These are phyloP conservation scores for Pseudocercospora musae DNA, from an alignment of 2,329 filamentous ascomycete genomes.

Conservation along the genomic window DNA sequence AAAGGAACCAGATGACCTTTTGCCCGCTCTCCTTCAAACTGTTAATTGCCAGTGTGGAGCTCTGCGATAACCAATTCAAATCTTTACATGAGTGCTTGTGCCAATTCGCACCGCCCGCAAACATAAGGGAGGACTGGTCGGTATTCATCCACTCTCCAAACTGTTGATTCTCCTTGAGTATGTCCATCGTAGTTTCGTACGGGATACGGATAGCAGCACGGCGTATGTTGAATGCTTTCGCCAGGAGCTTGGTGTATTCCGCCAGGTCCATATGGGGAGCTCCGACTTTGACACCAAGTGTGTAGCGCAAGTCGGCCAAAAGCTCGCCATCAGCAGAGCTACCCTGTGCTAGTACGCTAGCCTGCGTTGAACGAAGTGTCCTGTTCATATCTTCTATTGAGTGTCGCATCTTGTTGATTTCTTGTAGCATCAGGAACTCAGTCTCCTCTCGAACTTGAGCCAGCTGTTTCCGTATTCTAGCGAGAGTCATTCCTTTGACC, in stretches of 20 bases:
- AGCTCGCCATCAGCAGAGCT: neutral
- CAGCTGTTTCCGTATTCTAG: constrained; percentile 1
- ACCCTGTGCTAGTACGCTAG: neutral
- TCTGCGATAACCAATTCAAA: neutral
- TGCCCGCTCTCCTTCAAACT: neutral
- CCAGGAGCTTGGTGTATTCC: neutral
- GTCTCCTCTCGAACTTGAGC: constrained; percentile 2
- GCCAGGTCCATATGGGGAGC: no score
- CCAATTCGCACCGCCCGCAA: neutral
- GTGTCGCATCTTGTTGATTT: neutral
- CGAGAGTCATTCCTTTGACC: constrained; percentile 1
- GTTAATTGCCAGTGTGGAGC: no score
- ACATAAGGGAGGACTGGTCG: neutral
- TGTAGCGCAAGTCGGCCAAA: neutral
- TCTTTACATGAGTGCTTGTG: neutral
- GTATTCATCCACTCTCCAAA: neutral
- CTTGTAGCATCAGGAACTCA: constrained; percentile 4
- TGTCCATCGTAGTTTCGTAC: neutral
- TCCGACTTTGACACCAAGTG: no score
- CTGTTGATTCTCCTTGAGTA: neutral
- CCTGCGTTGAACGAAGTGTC: neutral
- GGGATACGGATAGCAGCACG: no score
- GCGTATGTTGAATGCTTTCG: neutral
- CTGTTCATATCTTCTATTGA: neutral
- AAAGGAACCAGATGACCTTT: neutral